phyloP scores from a whole-genome alignment of 2,329 filamentous ascomycete species.

The Botrytis medusae region DNA sequence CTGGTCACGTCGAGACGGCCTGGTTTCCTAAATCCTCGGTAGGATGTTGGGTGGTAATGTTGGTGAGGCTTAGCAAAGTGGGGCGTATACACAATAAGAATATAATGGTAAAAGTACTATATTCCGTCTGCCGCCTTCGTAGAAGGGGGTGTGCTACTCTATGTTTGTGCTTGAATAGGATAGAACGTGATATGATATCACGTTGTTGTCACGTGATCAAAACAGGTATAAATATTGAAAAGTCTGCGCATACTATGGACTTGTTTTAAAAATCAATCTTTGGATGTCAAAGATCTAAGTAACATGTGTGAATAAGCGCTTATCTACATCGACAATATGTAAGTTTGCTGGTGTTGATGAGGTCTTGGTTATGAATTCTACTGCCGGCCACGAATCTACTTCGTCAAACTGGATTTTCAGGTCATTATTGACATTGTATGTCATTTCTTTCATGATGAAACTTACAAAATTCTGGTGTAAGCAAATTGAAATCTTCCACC shows the following conservation, averaged over 20 bases:
- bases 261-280: background rate
- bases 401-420: background rate
- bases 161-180: no score
- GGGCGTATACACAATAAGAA: no score
- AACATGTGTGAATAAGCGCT: background rate
- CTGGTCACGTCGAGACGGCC: background rate
- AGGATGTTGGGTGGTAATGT: background rate
- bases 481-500: background rate
- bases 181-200: no score
- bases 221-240: background rate
- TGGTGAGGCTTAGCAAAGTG: no score
- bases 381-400: background rate
- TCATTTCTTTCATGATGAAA: background rate
- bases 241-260: background rate
- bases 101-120: no score
- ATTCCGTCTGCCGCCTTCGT: no score
- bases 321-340: background rate
- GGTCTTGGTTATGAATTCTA: background rate
- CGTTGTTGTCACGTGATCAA: no score
- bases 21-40: background rate
- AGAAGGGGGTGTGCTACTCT: no score
- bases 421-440: background rate
- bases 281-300: background rate
- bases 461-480: background rate
- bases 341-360: background rate